Base-by-base conservation (phyloP, 805 yeast genomes). In the Diddensiella santjacobensis region DNA sequence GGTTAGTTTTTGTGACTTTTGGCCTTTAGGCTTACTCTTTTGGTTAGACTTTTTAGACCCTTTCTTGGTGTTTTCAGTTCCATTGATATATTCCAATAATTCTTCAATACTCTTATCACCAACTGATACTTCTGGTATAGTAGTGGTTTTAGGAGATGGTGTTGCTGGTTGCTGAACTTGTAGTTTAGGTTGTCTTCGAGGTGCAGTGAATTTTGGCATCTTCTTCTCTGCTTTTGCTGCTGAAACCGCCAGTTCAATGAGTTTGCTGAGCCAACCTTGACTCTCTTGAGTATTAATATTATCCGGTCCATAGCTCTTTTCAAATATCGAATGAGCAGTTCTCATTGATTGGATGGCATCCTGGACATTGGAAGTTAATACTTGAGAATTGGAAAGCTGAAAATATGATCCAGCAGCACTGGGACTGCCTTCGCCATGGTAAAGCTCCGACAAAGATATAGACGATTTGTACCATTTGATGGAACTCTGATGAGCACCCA, bases 51-150 rank as follows among this genome's bases (percentile, higher is more conserved):
- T 22, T 13, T 35, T 81, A 82, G 74, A 71, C 33, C 74, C 65
- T 38, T 63, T 57, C 22, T 64, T 63, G 13, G 61, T 54, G 11
- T 43, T 13, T 18, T 44, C 26, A 3, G 51, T 40, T 44, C 91
- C 91, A 63, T 82, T 84, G 59, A 87, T 83, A 60, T 80, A 87
- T 51, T 74, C 72, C 67, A 87, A 69, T 50, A 87, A 73, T 51
- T 84, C 95, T 46, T 84, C 91, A 45, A 86, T 76, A 17, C 87
- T 79, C 65, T 81, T 76, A 46, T 71, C 68, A 4, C 85, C 82
- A 52, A 85, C 71, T 30, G 76, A 40, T 29, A 50, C 45, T 35
- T 20, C 30, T 2, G 36, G 22, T 13, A 22, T 31, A 10, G 22
- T 20, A 17, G 35, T 33, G 22, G 38, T 22, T 30, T 40, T 35